Evolutionary conservation across 1,284 basidiomycete genomes (phyloP).

Genomic region (Blastosporella zonata): DNA sequence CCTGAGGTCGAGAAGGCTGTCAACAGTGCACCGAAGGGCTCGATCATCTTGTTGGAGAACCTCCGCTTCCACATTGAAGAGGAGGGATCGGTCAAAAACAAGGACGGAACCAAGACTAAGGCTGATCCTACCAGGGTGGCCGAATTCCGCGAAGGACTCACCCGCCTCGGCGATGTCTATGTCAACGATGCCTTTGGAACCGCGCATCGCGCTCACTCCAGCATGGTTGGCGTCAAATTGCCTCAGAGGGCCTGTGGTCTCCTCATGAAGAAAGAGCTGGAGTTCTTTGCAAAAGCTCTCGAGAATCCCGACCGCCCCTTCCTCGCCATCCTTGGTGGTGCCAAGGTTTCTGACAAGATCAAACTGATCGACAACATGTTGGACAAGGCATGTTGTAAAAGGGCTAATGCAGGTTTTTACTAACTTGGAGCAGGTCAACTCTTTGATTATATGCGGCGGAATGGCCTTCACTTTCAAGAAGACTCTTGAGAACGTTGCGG

Average conservation of each 20-base stretch:
- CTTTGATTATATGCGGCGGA: conserved; percentile 95
- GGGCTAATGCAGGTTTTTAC: not conserved
- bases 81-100: conserved; percentile 92
- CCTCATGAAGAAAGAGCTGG: conserved; percentile 98
- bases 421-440: conserved; percentile 68
- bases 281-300: conserved; percentile 97
- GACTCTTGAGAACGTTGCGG: conserved; percentile 78
- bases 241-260: conserved; percentile 94
- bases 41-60: conserved; percentile 95
- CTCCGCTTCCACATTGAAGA: conserved; percentile 98
- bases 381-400: conserved; percentile 66
- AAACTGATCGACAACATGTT: conserved; percentile 99
- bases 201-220: conserved; percentile 97
- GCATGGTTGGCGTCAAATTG: conserved; percentile 96
- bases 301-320: conserved; percentile 95
- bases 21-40: conserved; percentile 65
- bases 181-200: conserved; percentile 99
- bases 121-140: conserved; percentile 83
- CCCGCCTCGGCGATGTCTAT: conserved; percentile 94
- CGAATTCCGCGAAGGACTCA: conserved; percentile 85
- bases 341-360: conserved; percentile 99
- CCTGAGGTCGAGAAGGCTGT: conserved; percentile 81
- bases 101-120: conserved; percentile 91
- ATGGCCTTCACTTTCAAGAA: conserved; percentile 99
- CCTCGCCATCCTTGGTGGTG: conserved; percentile 97